Conservation (phyloP, 2,329 filamentous ascomycete genomes). For the Ophiognomonia clavigignenti-juglandacearum region DNA sequence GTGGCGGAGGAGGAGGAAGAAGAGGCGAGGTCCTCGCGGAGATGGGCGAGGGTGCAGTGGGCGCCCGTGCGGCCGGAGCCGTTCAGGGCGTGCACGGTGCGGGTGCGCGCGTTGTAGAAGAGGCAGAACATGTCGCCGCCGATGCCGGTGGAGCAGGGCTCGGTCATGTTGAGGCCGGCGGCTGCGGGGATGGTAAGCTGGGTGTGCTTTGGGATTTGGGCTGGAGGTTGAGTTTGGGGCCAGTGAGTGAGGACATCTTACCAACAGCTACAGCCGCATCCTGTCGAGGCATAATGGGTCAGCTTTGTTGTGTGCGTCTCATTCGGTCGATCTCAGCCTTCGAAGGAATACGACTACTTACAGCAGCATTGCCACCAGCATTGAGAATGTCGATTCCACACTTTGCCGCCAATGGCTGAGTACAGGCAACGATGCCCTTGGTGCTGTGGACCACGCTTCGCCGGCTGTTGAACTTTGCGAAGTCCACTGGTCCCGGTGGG, state of each 20-base stretch:
- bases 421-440: slow-evolving; percentile 84
- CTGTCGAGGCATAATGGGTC: slow-evolving; percentile 36
- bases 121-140: slow-evolving; percentile 97
- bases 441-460: slow-evolving; percentile 92
- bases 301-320: slow-evolving; percentile 2
- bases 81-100: slow-evolving; percentile 81
- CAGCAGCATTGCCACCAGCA: slow-evolving; percentile 87
- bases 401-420: slow-evolving; percentile 83
- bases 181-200: slow-evolving; percentile 42
- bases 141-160: slow-evolving; percentile 89
- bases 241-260: slow-evolving; percentile 35
- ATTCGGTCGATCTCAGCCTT: neutral
- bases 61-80: slow-evolving; percentile 81
- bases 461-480: slow-evolving; percentile 68
- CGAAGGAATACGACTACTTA: slow-evolving; percentile 41
- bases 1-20: no score
- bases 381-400: slow-evolving; percentile 82
- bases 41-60: slow-evolving; percentile 62
- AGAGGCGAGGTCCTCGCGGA: slow-evolving; percentile 66
- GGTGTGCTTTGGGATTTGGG: neutral
- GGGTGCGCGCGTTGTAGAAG: slow-evolving; percentile 79
- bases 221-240: neutral
- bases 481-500: slow-evolving; percentile 40
- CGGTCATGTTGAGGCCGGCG: slow-evolving; percentile 87
- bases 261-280: slow-evolving; percentile 94